phyloP scores from a whole-genome alignment of 169 alveolate species.

The Pseudocohnilembus persalinus region DNA sequence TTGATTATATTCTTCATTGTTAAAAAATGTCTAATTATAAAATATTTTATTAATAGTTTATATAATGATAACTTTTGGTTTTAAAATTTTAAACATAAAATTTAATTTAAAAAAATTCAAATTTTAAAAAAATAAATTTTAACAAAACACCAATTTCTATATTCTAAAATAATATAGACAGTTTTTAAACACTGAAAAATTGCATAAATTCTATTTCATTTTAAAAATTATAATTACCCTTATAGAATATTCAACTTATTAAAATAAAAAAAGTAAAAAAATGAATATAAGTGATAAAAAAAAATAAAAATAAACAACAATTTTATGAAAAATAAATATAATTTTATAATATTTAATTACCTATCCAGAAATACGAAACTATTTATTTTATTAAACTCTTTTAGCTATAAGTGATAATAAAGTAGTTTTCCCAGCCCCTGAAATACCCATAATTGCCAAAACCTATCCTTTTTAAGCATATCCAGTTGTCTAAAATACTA shows the following conservation, averaged over 20 bases:
- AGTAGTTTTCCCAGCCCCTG: constrained; percentile 75
- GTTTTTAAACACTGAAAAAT: no score
- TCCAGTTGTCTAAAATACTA: no score
- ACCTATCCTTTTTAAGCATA: constrained; percentile 52
- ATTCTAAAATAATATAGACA: no score
- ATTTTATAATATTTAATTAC: constrained; percentile 5
- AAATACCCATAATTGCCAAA: constrained; percentile 63
- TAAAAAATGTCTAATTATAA: not conserved
- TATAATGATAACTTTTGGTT: no score
- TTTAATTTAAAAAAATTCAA: not conserved
- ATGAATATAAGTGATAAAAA: not conserved
- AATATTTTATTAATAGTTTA: no score
- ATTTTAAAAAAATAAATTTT: no score
- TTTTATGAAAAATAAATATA: not conserved
- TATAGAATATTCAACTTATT: no score
- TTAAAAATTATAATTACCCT: not conserved
- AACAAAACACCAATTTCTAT: no score
- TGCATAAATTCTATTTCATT: no score
- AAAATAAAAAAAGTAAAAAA: not conserved
- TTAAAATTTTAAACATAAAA: not conserved
- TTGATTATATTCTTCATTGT: not conserved
- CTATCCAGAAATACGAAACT: constrained; percentile 20
- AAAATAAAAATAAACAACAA: not conserved
- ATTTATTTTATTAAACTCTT: constrained; percentile 16
- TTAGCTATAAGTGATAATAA: constrained; percentile 45